Evolutionary conservation across 78 protist genomes (phyloP).

Genomic region (Chrysochromulina tobinii): DNA sequence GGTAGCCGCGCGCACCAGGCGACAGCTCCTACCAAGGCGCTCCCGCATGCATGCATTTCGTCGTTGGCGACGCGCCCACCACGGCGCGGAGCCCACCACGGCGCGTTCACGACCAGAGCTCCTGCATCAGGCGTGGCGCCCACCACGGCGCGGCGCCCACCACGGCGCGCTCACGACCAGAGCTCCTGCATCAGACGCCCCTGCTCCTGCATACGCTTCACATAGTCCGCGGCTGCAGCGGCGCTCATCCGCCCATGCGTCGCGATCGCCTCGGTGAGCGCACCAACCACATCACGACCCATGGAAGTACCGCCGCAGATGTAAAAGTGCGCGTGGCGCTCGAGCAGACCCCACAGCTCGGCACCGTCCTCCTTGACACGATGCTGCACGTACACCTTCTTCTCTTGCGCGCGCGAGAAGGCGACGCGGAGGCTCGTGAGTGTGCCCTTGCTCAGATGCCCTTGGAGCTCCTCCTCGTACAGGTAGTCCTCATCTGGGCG

Average conservation of each 20-base stretch:
- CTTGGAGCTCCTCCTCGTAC: background rate
- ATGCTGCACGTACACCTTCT: slow-evolving; percentile 78
- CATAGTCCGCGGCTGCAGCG: background rate
- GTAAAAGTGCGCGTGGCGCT: background rate
- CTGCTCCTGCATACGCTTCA: background rate
- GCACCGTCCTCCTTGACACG: slow-evolving; percentile 41
- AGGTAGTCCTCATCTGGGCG: background rate
- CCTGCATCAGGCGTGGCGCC: background rate
- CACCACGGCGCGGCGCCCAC: no score
- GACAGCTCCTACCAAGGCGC: no score
- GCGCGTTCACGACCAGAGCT: slow-evolving; percentile 27
- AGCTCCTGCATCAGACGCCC: background rate
- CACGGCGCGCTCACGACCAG: background rate
- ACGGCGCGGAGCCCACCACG: no score
- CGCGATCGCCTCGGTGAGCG: background rate
- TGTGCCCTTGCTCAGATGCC: background rate
- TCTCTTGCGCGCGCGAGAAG: slow-evolving; percentile 1
- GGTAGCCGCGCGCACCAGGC: no score
- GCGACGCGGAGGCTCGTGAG: background rate
- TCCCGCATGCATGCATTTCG: no score
- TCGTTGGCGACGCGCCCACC: no score
- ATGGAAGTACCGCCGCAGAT: slow-evolving; percentile 33
- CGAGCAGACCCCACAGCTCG: slow-evolving; percentile 48
- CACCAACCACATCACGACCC: background rate
- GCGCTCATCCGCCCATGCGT: background rate